Evolutionary conservation across 257 asterid genomes (phyloP), one percentile per base, ranked within the genome.

Genomic region (Mitragyna speciosa): DNA sequence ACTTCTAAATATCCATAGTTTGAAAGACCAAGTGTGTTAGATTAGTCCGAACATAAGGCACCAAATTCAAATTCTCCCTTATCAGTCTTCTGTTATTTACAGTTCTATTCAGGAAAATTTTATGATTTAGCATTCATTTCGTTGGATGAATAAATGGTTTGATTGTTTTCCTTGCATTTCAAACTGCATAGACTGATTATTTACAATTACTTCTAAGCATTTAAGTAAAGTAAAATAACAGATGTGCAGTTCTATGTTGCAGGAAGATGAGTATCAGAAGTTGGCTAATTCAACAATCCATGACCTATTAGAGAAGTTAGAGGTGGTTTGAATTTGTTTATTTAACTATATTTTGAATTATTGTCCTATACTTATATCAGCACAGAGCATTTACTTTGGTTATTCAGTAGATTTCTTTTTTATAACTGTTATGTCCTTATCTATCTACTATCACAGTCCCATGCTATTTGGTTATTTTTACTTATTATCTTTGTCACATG

Each of bases 211-310:
- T 51, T 51, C 19, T 16, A 51, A 15, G 6, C 15, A 14, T 15
- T 51, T 12, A 4, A 51, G 19, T 48, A 9, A 48, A 48, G 52
- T 48, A 48, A 48, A 48, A 48, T 48, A 48, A 48, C 52, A 48
- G 52, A 48, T 9, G 52, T 81, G 31, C 96, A 94, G 97, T 79
- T 91, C 92, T 31, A 24, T 82, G 78, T 85, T 94, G 86, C 87
- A 84, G 89, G 97, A 92, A 82, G 97, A 91, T 76, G 94, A 93
- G 85, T 94, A 88, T 87, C 87, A 93, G 61, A 89, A 81, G 80
- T 81, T 93, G 86, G 98, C 98, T 76, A 88, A 93, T 86, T 86
- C 93, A 43, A 90, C 97, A 16, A 91, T 94, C 77, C 94, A 93
- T 83, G 88, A 88, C 78, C 93, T 94, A 59, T 92, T 90, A 73